Base-by-base conservation (phyloP, 2,329 filamentous ascomycete species). In the Cladosporium colombiae region DNA sequence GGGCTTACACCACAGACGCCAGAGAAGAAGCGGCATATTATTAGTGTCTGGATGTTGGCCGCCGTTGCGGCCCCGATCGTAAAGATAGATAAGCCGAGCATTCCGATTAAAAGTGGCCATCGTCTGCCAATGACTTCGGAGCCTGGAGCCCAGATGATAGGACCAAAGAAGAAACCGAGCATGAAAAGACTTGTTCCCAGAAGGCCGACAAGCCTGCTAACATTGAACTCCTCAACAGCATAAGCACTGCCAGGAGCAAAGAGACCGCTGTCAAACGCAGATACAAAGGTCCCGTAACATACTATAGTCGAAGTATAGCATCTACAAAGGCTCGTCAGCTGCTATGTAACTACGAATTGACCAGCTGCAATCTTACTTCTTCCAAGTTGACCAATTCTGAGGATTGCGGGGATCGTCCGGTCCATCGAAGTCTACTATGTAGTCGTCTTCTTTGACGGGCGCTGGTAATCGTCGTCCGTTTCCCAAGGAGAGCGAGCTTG, bases 371-470 rank as follows among this genome's bases (percentile, higher is more conserved):
- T n/a, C 14, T 53, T 52, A 65, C 76, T 93, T 93, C 76, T 92
- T 93, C 70, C 79, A 79, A 31, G 84, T 85, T 0, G 85, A 81
- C 91, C 91, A 93, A 74, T 93, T 93, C 55, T 89, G 70, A 0
- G 90, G 90, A 4, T 83, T 80, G 73, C 92, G 91, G 0, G 88
- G 88, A 76, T 93, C 91, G 67, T 90, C 85, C 0, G 82, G 82
- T 0, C 90, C 89, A 10, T 92, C 90, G 69, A 92, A 93, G 66
- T 91, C 88, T 27, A 93, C 90, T 14, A 92, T 27, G 25, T 65
- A 65, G 53, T 59, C 53, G n/a, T 63, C 61, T 33, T 63, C 61
- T 21, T 56, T 21, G 50, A 63, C 35, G 25, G 35, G 16, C 25
- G 35, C 49, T 31, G 61, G 61, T 23, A 63, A 27, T 25, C 16